Conservation (phyloP, 768 basidiomycete genomes). For the Suillus decipiens region DNA sequence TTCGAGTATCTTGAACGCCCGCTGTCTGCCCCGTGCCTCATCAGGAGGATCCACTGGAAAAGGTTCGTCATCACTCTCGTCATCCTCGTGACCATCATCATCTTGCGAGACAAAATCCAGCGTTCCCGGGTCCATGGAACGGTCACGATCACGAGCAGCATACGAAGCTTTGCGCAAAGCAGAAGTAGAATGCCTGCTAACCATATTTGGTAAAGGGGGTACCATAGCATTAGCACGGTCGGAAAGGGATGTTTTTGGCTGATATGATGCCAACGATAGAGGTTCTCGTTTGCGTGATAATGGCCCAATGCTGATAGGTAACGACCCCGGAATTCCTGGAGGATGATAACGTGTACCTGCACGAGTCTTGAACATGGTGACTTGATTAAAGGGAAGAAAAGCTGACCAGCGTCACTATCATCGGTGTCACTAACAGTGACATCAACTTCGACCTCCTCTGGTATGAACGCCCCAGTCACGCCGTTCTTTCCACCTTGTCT, state of each 20-base stretch:
- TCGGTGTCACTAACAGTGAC: conserved; percentile 20
- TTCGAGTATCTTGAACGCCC: conserved; percentile 69
- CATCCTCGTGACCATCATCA: conserved; percentile 50
- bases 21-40: conserved; percentile 51
- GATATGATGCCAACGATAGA: conserved; percentile 59
- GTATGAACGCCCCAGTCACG: conserved; percentile 33
- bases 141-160: conserved; percentile 65
- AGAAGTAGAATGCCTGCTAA: conserved; percentile 37
- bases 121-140: conserved; percentile 68
- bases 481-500: conserved; percentile 30
- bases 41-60: conserved; percentile 22
- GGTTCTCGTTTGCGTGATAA: conserved; percentile 36
- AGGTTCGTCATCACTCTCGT: conserved; percentile 29
- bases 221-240: conserved; percentile 37
- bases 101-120: conserved; percentile 59
- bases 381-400: conserved; percentile 1
- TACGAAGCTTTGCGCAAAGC: conserved; percentile 61
- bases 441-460: conserved; percentile 38
- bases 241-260: conserved; percentile 48
- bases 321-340: conserved; percentile 50
- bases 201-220: conserved; percentile 24
- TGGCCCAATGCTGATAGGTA: conserved; percentile 62
- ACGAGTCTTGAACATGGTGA: conserved; percentile 14
- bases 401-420: conserved; percentile 30
- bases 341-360: conserved; percentile 28